Evolutionary conservation across 768 basidiomycete species (phyloP), one percentile per base, ranked within the genome.

Genomic region (Boletus reticuloceps): DNA sequence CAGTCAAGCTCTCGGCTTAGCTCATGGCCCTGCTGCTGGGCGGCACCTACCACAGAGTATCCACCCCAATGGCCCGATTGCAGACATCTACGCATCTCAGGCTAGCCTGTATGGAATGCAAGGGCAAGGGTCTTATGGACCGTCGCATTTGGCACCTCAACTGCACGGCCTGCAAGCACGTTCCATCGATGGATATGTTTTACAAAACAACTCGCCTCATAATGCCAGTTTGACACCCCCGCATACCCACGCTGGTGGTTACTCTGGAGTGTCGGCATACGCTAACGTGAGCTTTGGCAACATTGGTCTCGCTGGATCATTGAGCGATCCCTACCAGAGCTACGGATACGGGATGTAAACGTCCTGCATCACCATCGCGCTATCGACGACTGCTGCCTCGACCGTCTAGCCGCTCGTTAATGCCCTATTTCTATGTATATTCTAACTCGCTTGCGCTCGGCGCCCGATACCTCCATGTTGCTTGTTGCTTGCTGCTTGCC

Each of bases 281-380:
- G 69, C 69, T 58, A 85, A 83, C 66, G 79, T 79, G 64, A 82
- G 79, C 64, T 82, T 79, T 69, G 74, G 75, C 46, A 70, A 69
- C 58, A 72, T 77, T 56, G 75, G 77, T 51, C 67, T 80, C 56
- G 71, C 84, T 39, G 77, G 79, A 45, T 75, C 82, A 39, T 75
- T 86, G 64, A 82, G 77, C 64, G 89, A 91, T 72, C 88, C 86
- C 34, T 92, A 92, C 77, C 87, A 88, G 75, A 75, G 77, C 59
- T 92, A 86, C 64, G 86, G 84, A 55, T 92, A 92, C 65, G 84
- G 87, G 67, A 89, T 91, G 88, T 91, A 80, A 84, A 73, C 50
- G 32, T 47, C 32, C 54, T 42, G 37, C 38, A 36, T 44, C 17
- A 38, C 49, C 63, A 60, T 38, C 63, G 73, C 73, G 76, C 74